Evolutionary conservation across 208 protist genomes (phyloP), one percentile per base, ranked within the genome.

Genomic region (Entamoeba moshkovskii): DNA sequence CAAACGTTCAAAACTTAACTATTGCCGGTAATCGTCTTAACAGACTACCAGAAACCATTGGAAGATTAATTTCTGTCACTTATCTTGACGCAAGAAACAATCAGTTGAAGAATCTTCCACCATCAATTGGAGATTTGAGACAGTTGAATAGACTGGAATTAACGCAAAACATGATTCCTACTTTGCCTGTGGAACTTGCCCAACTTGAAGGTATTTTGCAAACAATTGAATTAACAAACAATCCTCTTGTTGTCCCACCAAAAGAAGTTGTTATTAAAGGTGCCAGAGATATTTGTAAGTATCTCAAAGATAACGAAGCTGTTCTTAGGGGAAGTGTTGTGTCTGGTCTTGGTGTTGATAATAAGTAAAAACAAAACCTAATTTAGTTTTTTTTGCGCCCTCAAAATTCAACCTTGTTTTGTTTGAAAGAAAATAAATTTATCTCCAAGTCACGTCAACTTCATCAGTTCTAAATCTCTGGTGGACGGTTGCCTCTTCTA

Each of bases 401-500:
- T n/a, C n/a, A n/a, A n/a, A n/a, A n/a, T n/a, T n/a, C n/a, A n/a
- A n/a, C n/a, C n/a, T n/a, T n/a, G n/a, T n/a, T n/a, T n/a, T n/a
- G n/a, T n/a, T n/a, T n/a, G n/a, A n/a, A n/a, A 59, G 18, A 59
- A 18, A 59, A 59, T 59, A 59, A 48, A 49, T 16, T 92, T 49
- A 33, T 66, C 98, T 95, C 98, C 98, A 99, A 16, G 93, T 96
- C 0, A 98, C 96, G 59, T 98, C 95, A 16, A 99, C 98, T 93
- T 98, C 97, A 95, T 99, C 98, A 0, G 98, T 99, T 94, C 98
- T 96, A 95, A 98, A 95, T 93, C 95, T 95, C 95, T 96, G 98
- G 95, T 96, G 97, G 45, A 94, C 95, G 92, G 73, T 95, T n/a
- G 97, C 94, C 46, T 97, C 94, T 8, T 45, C 45, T 6, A 97